Conservation (phyloP, 139 green algal species). For the Asterochloris sp. region DNA sequence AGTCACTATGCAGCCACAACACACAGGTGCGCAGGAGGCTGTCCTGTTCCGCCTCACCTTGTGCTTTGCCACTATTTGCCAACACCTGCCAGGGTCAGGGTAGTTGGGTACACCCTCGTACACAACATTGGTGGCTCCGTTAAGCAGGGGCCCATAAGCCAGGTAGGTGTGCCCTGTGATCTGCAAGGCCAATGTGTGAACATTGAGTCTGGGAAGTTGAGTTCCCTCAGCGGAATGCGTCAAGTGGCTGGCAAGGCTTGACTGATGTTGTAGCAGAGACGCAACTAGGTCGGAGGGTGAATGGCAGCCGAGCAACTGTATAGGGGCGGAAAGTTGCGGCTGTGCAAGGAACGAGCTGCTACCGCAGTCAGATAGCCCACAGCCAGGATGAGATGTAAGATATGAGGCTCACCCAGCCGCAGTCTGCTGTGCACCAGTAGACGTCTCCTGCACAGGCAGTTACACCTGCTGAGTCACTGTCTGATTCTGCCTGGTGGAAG, state of each 20-base stretch:
- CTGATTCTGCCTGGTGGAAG: conserved; percentile 15
- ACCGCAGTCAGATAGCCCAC: too few species aligned
- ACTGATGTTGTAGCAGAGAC: neutral
- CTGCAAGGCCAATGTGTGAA: too few species aligned
- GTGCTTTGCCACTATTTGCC: conserved; percentile 90
- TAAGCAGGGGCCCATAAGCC: conserved; percentile 85
- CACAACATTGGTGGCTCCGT: conserved; percentile 75
- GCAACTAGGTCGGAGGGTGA: neutral
- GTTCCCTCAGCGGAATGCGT: neutral
- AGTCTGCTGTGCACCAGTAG: conserved; percentile 96
- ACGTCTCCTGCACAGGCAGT: conserved; percentile 62
- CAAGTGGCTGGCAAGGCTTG: neutral
- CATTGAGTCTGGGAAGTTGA: too few species aligned
- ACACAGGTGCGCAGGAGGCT: neutral
- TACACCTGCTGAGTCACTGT: neutral
- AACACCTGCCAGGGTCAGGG: conserved; percentile 84
- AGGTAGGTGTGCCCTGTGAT: conserved; percentile 93
- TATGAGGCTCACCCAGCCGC: conserved; percentile 68
- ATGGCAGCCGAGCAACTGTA: conserved; percentile 63
- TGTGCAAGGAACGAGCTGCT: too few species aligned
- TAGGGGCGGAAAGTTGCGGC: too few species aligned
- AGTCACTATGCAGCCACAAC: neutral
- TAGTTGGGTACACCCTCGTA: conserved; percentile 91
- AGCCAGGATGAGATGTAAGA: too few species aligned
- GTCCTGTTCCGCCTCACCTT: conserved; percentile 27